Percentiles rank a stretch among this genome's conserved stretches.
phyloP scores from a whole-genome alignment of 2,329 filamentous ascomycete genomes.

The Chaetoscypha palmicola region DNA sequence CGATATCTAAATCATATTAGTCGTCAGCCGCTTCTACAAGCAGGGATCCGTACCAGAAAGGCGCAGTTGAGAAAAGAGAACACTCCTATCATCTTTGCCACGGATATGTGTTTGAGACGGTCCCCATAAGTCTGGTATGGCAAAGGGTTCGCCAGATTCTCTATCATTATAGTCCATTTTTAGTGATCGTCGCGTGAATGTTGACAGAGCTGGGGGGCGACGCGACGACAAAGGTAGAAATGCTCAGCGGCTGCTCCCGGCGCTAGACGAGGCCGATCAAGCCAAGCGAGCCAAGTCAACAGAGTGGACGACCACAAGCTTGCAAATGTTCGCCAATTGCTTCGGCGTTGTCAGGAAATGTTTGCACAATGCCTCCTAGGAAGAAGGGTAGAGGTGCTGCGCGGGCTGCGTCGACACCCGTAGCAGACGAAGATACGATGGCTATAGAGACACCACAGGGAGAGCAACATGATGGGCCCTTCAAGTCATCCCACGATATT shows the following conservation, averaged over 20 bases:
- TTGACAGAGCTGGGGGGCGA: constrained; percentile 1
- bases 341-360: background rate
- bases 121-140: constrained; percentile 54
- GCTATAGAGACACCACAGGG: constrained; percentile 6
- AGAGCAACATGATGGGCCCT: constrained; percentile 21
- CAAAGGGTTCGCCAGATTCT: constrained; percentile 48
- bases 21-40: background rate
- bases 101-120: constrained; percentile 42
- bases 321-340: no score
- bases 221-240: background rate
- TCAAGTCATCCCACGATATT: constrained; percentile 39
- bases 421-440: constrained; percentile 34
- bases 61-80: constrained; percentile 28
- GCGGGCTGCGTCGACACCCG: constrained; percentile 49
- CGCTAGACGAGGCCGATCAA: no score
- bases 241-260: background rate
- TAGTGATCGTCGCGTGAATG: constrained; percentile 1
- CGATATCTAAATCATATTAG: constrained; percentile 22
- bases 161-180: constrained; percentile 33
- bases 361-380: background rate
- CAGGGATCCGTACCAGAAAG: constrained; percentile 23
- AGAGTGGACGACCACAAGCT: no score
- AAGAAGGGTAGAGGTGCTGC: constrained; percentile 38
- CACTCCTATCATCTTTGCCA: constrained; percentile 24
- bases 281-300: no score